Conservation (phyloP, 192 early-diverging fungal species). For the Chytriomyces confervae region DNA sequence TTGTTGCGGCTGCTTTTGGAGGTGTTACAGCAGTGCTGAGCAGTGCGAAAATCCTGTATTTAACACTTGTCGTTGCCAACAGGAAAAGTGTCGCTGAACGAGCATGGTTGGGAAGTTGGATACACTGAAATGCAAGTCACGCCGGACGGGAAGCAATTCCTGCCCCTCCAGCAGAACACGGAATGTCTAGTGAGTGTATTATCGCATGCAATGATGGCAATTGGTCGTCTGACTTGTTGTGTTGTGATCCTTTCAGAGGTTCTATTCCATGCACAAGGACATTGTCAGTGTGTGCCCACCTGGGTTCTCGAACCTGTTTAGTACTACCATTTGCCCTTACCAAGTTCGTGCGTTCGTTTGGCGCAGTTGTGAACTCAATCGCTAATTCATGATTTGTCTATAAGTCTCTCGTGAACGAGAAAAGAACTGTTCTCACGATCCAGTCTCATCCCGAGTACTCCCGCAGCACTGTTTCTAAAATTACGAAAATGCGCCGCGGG, state of each 20-base stretch:
- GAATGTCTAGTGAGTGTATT: constrained; percentile 8
- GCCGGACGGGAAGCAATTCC: constrained; percentile 30
- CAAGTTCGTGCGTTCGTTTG: constrained; percentile 50
- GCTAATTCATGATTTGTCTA: neutral
- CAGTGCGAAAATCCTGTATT: neutral
- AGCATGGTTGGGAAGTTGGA: constrained; percentile 76
- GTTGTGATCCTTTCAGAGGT: constrained; percentile 8
- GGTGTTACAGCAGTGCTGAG: constrained; percentile 45
- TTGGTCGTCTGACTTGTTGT: neutral
- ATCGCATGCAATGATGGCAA: neutral
- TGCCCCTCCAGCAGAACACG: constrained; percentile 7
- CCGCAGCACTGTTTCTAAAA: constrained; percentile 3
- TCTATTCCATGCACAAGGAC: constrained; percentile 76
- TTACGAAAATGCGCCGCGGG: constrained; percentile 17
- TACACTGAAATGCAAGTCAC: constrained; percentile 41
- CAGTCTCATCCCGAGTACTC: constrained; percentile 36
- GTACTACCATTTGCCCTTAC: constrained; percentile 58
- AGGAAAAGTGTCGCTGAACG: constrained; percentile 44
- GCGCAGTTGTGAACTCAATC: neutral
- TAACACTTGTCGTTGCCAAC: constrained; percentile 22
- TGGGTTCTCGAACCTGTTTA: constrained; percentile 62
- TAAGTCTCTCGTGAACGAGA: constrained; percentile 13
- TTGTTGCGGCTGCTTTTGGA: constrained; percentile 72
- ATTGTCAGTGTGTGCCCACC: constrained; percentile 66
- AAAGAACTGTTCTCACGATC: constrained; percentile 23